Evolutionary conservation across 257 asterid genomes (phyloP), one percentile per base, ranked within the genome.

Genomic region (Solanum etuberosum): DNA sequence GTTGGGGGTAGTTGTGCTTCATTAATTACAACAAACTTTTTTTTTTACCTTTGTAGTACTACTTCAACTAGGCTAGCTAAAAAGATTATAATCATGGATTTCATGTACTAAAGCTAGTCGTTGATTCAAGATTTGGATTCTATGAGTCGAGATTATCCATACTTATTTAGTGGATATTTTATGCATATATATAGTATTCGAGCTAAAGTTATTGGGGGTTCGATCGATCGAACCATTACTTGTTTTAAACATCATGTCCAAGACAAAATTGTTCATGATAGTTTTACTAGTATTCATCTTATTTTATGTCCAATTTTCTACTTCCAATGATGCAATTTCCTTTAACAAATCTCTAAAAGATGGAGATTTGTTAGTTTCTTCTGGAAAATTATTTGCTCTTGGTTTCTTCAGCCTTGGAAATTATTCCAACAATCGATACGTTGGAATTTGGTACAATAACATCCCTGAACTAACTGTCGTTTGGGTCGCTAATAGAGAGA

Each of bases 401-500:
- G 88, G 88, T 21, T 86, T 86, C 27, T 86, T 86, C 37, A 74
- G 76, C 34, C 73, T 74, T 32, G 48, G 71, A 27, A 46, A 54
- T 37, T 0, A 54, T 25, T 86, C 88, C 10, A 27, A 74, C 46
- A 12, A 54, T 20, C 37, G 76, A 34, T 86, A 86, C 78, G 21
- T 86, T 5, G 88, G 88, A 32, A 54, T 86, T 20, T 72, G 88
- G 88, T 86, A 72, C 85, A 0, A 74, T 15, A 86, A 73, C 54
- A 16, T 72, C 14, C 54, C 84, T 15, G 68, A 46, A 46, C 23
- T 40, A 27, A 43, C 88, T 1, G 61, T 72, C 3, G 32, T 86
- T 23, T 86, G 88, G 88, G 85, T 86, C 13, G 85, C 88, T 7
- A 86, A 86, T 29, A 73, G 84, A 35, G 57, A 83, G 32, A 83